Evolutionary conservation across 1,139 yeast genomes (phyloP).

Genomic region (Protomyces lactucae-debilis): DNA sequence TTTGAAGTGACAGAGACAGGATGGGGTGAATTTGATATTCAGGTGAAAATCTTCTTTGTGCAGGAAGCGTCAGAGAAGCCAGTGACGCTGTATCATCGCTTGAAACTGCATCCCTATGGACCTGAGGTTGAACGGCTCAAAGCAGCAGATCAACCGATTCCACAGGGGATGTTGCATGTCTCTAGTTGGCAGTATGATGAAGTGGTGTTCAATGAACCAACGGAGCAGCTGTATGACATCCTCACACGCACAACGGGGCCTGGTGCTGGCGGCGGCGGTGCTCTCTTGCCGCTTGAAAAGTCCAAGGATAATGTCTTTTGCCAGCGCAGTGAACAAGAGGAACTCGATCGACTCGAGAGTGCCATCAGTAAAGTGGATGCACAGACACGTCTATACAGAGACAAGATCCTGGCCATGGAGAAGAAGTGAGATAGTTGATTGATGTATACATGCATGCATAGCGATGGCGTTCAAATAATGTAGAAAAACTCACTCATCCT

Average conservation of each 20-base stretch:
- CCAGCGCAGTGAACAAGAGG: conserved; percentile 65
- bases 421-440: neutral
- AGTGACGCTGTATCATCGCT: conserved; percentile 77
- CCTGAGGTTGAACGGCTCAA: conserved; percentile 39
- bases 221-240: conserved; percentile 75
- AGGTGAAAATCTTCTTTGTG: conserved; percentile 78
- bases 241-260: conserved; percentile 51
- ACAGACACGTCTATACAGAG: conserved; percentile 15
- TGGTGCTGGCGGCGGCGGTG: conserved; percentile 19
- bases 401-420: conserved; percentile 22
- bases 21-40: conserved; percentile 98
- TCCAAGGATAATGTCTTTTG: conserved; percentile 47
- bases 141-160: conserved; percentile 29
- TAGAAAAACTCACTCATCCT: neutral
- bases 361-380: conserved; percentile 55
- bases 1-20: conserved; percentile 96
- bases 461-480: neutral
- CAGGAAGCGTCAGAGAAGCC: conserved; percentile 85
- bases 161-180: conserved; percentile 39
- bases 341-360: conserved; percentile 63
- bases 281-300: conserved; percentile 59
- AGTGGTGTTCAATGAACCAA: conserved; percentile 91
- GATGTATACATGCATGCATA: neutral
- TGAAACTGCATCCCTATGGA: conserved; percentile 85
- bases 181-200: conserved; percentile 82